Base-by-base conservation (phyloP, 2,329 filamentous ascomycete genomes). In the Nemania sp. region DNA sequence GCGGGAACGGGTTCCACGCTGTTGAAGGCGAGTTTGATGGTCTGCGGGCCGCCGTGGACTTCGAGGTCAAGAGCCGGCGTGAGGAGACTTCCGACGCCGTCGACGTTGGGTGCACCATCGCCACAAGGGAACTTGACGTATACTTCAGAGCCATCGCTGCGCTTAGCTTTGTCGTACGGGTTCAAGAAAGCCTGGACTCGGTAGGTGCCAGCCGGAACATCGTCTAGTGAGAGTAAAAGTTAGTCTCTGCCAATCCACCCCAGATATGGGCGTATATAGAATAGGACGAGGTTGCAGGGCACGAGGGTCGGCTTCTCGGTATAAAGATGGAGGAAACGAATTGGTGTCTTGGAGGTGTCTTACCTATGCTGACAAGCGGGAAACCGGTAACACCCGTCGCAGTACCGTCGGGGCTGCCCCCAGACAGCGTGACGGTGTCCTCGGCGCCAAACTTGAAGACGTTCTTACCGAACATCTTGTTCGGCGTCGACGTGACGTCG, bases 381-480 rank as follows among this genome's bases (percentile, higher is more conserved):
- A 57, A 68, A 3, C 66, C 66, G 17, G 50, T 63, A 42, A 67
- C 65, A 13, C 63, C 63, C 3, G 57, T 65, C 2, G 34, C 49
- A 17, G 65, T 59, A 29, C 59, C 25, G 13, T 54, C 35, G 1
- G 57, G 48, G 4, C 55, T 18, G 5, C 59, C 60, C 21, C 59
- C 63, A 10, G 61, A 57, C 46, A 68, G 29, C 1, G 47, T 64
- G 37, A 66, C 57, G 10, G 52, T 51, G 51, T 66, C 65, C 7
- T 17, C 35, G 6, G 55, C 55, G 37, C 60, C 50, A 42, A 68
- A 67, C 1, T 35, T 25, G 39, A 63, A 66, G 59, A 67, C 64
- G 40, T 68, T 65, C 58, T 53, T 67, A 32, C 66, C 66, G 37
- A 66, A 66, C 59, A 68, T 65, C 53, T 68, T 59, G 37, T 68